These are phyloP conservation scores for Calonectria ilicicola DNA, from an alignment of 2,329 filamentous ascomycete genomes.

Conservation along the genomic window DNA sequence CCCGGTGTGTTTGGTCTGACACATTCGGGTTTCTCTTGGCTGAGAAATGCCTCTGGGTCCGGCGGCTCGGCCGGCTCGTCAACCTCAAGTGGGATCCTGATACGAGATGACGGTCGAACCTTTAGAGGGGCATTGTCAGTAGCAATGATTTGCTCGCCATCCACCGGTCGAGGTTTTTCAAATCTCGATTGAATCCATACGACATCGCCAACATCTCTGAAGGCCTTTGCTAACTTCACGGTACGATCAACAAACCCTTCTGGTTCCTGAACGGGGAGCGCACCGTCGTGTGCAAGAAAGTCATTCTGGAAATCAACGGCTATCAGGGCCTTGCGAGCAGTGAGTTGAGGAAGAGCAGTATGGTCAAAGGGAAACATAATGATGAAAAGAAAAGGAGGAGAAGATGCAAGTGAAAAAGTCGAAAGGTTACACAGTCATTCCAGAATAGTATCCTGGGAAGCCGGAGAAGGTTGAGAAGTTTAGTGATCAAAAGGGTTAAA, in stretches of 20 bases:
- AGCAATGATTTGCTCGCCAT: slow-evolving; percentile 64
- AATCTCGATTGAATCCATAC: slow-evolving; percentile 89
- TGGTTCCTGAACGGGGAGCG: slow-evolving; percentile 73
- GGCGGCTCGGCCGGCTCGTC: slow-evolving; percentile 26
- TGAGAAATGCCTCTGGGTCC: slow-evolving; percentile 61
- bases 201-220: slow-evolving; percentile 78
- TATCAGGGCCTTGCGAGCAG: slow-evolving; percentile 77
- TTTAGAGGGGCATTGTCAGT: slow-evolving; percentile 48
- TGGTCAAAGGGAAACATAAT: slow-evolving; percentile 69
- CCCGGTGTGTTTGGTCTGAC: slow-evolving; percentile 60
- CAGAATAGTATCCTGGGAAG: neutral
- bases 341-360: slow-evolving; percentile 66
- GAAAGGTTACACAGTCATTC: slow-evolving; percentile 13
- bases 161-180: slow-evolving; percentile 68
- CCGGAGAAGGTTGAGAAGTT: neutral
- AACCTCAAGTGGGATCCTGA: slow-evolving; percentile 25
- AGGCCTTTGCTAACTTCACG: slow-evolving; percentile 74
- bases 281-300: slow-evolving; percentile 78
- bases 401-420: neutral
- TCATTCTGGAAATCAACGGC: slow-evolving; percentile 92
- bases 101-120: slow-evolving; percentile 24
- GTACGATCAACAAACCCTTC: slow-evolving; percentile 76
- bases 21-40: slow-evolving; percentile 54
- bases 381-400: neutral
- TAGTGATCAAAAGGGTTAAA: slow-evolving; percentile 16